phyloP scores from a whole-genome alignment of 2,329 filamentous ascomycete genomes.

The Beauveria medogensis region DNA sequence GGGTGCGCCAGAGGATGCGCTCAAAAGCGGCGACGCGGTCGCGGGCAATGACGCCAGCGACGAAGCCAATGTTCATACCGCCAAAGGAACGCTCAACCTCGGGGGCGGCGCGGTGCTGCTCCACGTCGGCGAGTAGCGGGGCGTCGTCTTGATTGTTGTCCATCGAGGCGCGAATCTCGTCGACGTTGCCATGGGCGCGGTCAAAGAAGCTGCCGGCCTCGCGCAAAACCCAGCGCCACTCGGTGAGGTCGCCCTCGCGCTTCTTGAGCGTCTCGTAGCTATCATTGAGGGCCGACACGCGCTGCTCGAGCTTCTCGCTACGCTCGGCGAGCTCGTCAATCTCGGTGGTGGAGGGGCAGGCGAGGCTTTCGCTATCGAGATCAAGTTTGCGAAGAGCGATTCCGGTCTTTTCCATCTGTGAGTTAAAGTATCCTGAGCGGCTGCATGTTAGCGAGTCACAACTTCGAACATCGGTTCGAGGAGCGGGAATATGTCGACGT shows the following conservation, averaged over 20 bases:
- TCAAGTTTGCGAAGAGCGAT: slow-evolving; percentile 85
- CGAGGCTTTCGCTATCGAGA: slow-evolving; percentile 79
- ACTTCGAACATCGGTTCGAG: neutral
- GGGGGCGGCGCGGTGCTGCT: slow-evolving; percentile 62
- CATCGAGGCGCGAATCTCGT: slow-evolving; percentile 87
- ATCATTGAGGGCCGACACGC: slow-evolving; percentile 86
- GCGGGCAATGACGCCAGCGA: slow-evolving; percentile 88
- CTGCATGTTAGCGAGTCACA: slow-evolving; percentile 17
- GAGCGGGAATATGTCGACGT: slow-evolving; percentile 34
- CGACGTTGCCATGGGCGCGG: slow-evolving; percentile 87
- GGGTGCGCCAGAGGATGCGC: slow-evolving; percentile 92
- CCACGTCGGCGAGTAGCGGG: slow-evolving; percentile 84
- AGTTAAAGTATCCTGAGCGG: slow-evolving; percentile 74
- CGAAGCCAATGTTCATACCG: slow-evolving; percentile 98
- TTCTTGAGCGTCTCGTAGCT: slow-evolving; percentile 99
- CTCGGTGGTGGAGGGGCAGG: slow-evolving; percentile 82
- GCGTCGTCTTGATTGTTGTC: slow-evolving; percentile 67
- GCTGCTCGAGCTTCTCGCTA: slow-evolving; percentile 84
- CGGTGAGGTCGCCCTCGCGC: slow-evolving; percentile 89
- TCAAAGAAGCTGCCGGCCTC: slow-evolving; percentile 98
- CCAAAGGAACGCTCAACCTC: slow-evolving; percentile 83
- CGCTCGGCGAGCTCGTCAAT: slow-evolving; percentile 94
- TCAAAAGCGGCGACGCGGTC: slow-evolving; percentile 94
- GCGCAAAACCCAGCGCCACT: slow-evolving; percentile 96
- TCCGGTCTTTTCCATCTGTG: slow-evolving; percentile 88